These are phyloP conservation scores for Aureobasidium sp. DNA, from an alignment of 2,329 filamentous ascomycete genomes.

Conservation along the genomic window DNA sequence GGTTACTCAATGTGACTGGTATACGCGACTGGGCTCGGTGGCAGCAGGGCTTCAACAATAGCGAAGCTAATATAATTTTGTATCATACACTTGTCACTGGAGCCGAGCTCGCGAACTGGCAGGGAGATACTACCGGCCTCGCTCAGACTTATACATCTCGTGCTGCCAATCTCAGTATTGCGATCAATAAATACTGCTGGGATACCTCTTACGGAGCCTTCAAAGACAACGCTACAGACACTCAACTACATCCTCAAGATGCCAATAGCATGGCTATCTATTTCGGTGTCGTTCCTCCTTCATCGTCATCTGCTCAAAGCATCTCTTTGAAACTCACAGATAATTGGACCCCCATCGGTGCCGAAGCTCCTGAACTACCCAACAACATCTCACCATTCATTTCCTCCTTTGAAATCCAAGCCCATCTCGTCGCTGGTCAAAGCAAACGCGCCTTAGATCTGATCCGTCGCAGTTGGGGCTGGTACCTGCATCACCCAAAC, in stretches of 20 bases:
- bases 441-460: slow-evolving; percentile 43
- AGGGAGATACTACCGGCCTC: slow-evolving; percentile 19
- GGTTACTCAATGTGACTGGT: slow-evolving; percentile 42
- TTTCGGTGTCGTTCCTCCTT: slow-evolving; percentile 15
- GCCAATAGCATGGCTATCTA: slow-evolving; percentile 24
- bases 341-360: slow-evolving; percentile 49
- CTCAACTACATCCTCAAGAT: slow-evolving; percentile 37
- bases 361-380: slow-evolving; percentile 47
- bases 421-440: slow-evolving; percentile 41
- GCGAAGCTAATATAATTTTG: slow-evolving; percentile 44
- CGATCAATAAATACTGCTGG: slow-evolving; percentile 23
- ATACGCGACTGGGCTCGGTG: slow-evolving; percentile 44
- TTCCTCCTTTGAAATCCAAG: slow-evolving; percentile 50
- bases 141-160: slow-evolving; percentile 16
- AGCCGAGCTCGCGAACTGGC: slow-evolving; percentile 22
- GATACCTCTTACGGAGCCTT: slow-evolving; percentile 21
- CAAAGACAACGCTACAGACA: slow-evolving; percentile 28
- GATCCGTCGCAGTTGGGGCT: slow-evolving; percentile 50
- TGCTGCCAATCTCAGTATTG: slow-evolving; percentile 17
- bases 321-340: slow-evolving; percentile 27
- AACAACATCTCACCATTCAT: slow-evolving; percentile 52
- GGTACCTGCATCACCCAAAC: slow-evolving; percentile 49
- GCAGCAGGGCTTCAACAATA: slow-evolving; percentile 42
- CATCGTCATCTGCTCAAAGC: slow-evolving; percentile 16
- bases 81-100: slow-evolving; percentile 32